Evolutionary conservation across 2,329 filamentous ascomycete species (phyloP), one percentile per base, ranked within the genome.

Genomic region (Fusarium floridanum): DNA sequence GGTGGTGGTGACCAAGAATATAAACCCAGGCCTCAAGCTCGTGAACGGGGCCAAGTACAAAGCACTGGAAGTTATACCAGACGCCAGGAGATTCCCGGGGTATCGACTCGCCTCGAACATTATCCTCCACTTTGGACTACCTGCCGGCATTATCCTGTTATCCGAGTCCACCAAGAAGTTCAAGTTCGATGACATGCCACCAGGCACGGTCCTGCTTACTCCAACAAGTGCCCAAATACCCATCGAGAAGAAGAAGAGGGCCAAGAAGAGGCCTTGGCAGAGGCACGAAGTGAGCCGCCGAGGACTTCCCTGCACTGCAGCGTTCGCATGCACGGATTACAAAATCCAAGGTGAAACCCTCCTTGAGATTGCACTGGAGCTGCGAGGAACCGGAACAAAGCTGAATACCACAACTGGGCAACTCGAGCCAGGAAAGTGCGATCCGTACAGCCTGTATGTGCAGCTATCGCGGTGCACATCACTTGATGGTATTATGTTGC

Each of bases 301-400:
- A 56, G 50, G 50, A 56, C 50, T 36, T 56, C 50, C 50, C 50
- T 56, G 29, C 50, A 34, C 29, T n/a, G 29, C 29, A 2, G 50
- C 50, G 6, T 56, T 56, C 50, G 50, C 20, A 45, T 61, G 39
- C 24, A 61, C 59, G 14, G 39, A 61, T 45, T 61, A 61, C 27
- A 61, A 61, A 22, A 22, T 22, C 22, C 22, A 22, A 22, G 22
- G 22, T 22, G 3, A 22, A 22, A 22, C 59, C 37, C 59, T 61
- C 39, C 10, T 32, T 39, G 5, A 43, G 27, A 16, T 61, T 61
- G 39, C 37, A n/a, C 39, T 61, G 17, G 59, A 61, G 59, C 37
- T 61, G 17, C 59, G 39, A 45, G 59, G 59, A 43, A 61, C 59
- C 56, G 36, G 56, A 29, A 43, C 34, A 60, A 60, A 60, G 56